Percentiles rank a stretch among this genome's conserved stretches.
Conservation (phyloP, 2,329 filamentous ascomycete species). For the Clarireedia homoeocarpa region DNA sequence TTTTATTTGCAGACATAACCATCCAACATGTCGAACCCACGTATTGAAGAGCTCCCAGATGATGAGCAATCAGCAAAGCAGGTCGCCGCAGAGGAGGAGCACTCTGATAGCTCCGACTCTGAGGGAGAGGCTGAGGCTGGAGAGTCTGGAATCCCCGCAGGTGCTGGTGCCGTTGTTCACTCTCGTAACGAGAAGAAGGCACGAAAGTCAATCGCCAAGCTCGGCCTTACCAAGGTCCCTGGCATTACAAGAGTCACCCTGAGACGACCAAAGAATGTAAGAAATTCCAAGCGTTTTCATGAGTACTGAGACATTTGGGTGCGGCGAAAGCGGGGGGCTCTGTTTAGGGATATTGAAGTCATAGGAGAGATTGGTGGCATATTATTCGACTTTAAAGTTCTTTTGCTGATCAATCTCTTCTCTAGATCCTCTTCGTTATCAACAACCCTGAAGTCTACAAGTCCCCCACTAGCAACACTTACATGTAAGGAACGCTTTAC, state of each 20-base stretch:
- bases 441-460: slow-evolving; percentile 99
- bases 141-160: slow-evolving; percentile 60
- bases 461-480: slow-evolving; percentile 98
- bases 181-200: slow-evolving; percentile 99
- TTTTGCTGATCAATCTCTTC: slow-evolving; percentile 14
- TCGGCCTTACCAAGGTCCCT: slow-evolving; percentile 90
- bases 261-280: slow-evolving; percentile 96
- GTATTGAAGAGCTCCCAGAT: slow-evolving; percentile 95
- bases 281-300: slow-evolving; percentile 34
- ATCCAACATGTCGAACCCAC: slow-evolving; percentile 86
- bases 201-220: slow-evolving; percentile 97
- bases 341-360: neutral
- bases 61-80: slow-evolving; percentile 71
- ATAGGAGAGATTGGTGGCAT: neutral
- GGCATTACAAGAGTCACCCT: slow-evolving; percentile 98
- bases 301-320: neutral
- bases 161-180: slow-evolving; percentile 83
- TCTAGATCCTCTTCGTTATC: slow-evolving; percentile 96
- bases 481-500: slow-evolving; percentile 66
- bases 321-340: neutral
- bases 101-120: slow-evolving; percentile 62
- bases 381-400: neutral
- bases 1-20: slow-evolving; percentile 28
- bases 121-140: slow-evolving; percentile 73
- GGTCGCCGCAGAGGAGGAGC: slow-evolving; percentile 65